These are phyloP conservation scores for Phlebiopsis gigantea DNA, from an alignment of 768 basidiomycete genomes.

Conservation along the genomic window DNA sequence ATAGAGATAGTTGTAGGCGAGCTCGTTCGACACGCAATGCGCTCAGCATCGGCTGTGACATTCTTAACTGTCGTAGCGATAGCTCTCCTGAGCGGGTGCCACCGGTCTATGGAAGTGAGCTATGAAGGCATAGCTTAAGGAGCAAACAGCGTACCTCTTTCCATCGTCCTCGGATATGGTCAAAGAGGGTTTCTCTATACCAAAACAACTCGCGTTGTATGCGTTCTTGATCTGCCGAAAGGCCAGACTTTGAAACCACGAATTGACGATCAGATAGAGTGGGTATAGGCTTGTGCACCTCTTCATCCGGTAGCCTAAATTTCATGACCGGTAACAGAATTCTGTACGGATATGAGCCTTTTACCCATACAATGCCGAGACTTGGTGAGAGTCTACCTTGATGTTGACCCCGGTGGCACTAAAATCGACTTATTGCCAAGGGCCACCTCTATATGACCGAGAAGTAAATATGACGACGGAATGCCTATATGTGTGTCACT, in stretches of 20 bases:
- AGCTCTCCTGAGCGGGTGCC: conserved; percentile 73
- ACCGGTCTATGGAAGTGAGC: conserved; percentile 51
- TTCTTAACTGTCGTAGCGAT: conserved; percentile 69
- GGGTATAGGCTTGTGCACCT: conserved; percentile 69
- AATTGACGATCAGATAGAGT: conserved; percentile 87
- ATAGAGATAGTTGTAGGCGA: conserved; percentile 51
- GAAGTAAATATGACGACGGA: background rate
- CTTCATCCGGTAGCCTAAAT: conserved; percentile 52
- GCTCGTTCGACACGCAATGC: conserved; percentile 66
- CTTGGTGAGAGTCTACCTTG: conserved; percentile 46
- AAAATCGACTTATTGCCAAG: conserved; percentile 43
- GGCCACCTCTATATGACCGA: conserved; percentile 23
- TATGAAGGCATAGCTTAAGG: background rate
- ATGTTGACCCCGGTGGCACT: conserved; percentile 85
- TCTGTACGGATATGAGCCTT: conserved; percentile 27
- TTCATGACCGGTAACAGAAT: conserved; percentile 71
- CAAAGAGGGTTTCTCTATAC: conserved; percentile 89
- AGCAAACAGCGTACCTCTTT: conserved; percentile 59
- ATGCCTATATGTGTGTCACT: background rate
- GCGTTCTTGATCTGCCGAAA: conserved; percentile 54
- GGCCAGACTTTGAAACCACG: conserved; percentile 70
- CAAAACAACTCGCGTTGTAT: conserved; percentile 84
- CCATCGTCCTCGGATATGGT: conserved; percentile 68
- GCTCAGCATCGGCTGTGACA: conserved; percentile 78
- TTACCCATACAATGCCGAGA: background rate